Evolutionary conservation across 2,329 filamentous ascomycete genomes (phyloP).

Genomic region (Talaromyces sp.): DNA sequence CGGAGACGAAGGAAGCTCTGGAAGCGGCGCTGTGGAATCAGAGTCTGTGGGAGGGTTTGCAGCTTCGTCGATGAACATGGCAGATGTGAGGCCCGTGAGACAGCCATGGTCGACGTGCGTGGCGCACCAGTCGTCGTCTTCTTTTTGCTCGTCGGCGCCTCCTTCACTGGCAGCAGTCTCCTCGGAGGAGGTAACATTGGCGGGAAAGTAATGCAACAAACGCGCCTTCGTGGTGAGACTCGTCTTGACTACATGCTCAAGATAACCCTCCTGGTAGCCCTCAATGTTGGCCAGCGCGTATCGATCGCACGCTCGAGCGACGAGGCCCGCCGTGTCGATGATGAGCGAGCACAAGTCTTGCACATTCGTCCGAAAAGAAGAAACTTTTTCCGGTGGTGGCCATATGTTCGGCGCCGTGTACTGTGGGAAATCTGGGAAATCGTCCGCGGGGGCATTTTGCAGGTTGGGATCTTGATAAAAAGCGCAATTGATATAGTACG

Average conservation of each 20-base stretch:
- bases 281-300: constrained; percentile 75
- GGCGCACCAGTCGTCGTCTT: constrained; percentile 91
- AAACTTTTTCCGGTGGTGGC: constrained; percentile 64
- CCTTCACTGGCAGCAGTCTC: background rate
- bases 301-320: constrained; percentile 82
- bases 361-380: constrained; percentile 67
- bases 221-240: constrained; percentile 88
- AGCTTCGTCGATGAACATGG: constrained; percentile 89
- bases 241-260: constrained; percentile 79
- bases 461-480: constrained; percentile 42
- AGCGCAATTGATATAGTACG: constrained; percentile 59
- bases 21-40: constrained; percentile 40
- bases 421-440: constrained; percentile 62
- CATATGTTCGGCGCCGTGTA: constrained; percentile 89
- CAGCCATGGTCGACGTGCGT: constrained; percentile 77
- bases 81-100: constrained; percentile 85
- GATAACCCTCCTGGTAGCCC: constrained; percentile 69
- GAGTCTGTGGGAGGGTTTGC: constrained; percentile 25
- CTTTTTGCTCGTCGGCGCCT: background rate
- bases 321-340: constrained; percentile 82
- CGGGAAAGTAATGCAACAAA: constrained; percentile 85
- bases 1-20: constrained; percentile 69
- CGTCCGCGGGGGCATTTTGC: constrained; percentile 30
- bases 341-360: constrained; percentile 74
- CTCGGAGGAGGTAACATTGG: constrained; percentile 1